phyloP scores from a whole-genome alignment of 2,329 filamentous ascomycete genomes.

The Neofusicoccum sp. region DNA sequence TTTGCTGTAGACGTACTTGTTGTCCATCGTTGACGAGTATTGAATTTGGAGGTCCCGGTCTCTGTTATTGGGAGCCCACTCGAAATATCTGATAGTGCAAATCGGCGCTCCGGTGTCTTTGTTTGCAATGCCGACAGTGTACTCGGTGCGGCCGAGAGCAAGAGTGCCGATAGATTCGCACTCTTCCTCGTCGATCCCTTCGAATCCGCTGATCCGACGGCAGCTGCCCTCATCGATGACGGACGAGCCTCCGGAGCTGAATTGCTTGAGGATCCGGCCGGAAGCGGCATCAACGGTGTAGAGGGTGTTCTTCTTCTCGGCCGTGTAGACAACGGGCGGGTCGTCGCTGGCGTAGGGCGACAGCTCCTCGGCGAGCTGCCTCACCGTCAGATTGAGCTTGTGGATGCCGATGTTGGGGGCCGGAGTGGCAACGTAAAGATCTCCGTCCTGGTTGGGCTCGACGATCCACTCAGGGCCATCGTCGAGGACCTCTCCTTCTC shows the following conservation, averaged over 20 bases:
- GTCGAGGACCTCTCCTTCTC: slow-evolving; percentile 48
- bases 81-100: slow-evolving; percentile 87
- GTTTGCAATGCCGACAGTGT: slow-evolving; percentile 83
- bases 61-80: slow-evolving; percentile 92
- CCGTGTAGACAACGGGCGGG: slow-evolving; percentile 80
- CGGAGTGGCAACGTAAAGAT: slow-evolving; percentile 83
- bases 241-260: slow-evolving; percentile 72
- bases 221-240: slow-evolving; percentile 75
- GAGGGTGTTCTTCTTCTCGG: slow-evolving; percentile 86
- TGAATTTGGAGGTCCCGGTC: slow-evolving; percentile 86
- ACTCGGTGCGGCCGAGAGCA: slow-evolving; percentile 84
- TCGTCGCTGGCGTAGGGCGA: slow-evolving; percentile 75
- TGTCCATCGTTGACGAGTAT: slow-evolving; percentile 78
- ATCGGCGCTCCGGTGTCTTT: slow-evolving; percentile 72
- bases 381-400: slow-evolving; percentile 74
- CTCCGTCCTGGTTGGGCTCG: slow-evolving; percentile 85
- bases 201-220: slow-evolving; percentile 34
- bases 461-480: slow-evolving; percentile 95
- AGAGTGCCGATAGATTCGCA: slow-evolving; percentile 81
- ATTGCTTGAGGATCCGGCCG: slow-evolving; percentile 80
- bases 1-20: slow-evolving; percentile 84
- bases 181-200: slow-evolving; percentile 65
- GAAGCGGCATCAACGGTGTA: slow-evolving; percentile 87
- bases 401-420: slow-evolving; percentile 63
- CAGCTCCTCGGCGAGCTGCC: slow-evolving; percentile 81